phyloP scores from a whole-genome alignment of 306 rosid species.

The Quillaja saponaria region DNA sequence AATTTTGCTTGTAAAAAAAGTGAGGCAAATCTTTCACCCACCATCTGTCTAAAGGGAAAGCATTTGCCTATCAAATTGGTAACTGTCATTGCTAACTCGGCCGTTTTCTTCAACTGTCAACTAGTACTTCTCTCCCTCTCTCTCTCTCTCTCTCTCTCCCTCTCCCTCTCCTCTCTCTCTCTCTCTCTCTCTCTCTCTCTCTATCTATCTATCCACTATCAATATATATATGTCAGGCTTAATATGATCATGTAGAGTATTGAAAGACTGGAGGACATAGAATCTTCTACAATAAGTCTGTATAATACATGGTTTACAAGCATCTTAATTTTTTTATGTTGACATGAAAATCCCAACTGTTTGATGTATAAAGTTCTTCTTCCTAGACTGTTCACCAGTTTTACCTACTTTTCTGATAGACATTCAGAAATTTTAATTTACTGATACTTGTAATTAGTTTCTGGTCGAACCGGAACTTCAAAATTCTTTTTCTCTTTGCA shows the following conservation, averaged over 20 bases:
- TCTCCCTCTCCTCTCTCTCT: too few relatives aligned
- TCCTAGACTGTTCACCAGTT: constrained; percentile 64
- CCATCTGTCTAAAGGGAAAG: constrained; percentile 34
- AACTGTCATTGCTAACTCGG: constrained; percentile 36
- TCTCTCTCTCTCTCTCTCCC: too few relatives aligned
- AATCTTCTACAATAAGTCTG: constrained; percentile 4
- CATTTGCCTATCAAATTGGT: constrained; percentile 30
- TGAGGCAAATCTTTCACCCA: constrained; percentile 54
- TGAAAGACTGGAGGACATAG: neutral
- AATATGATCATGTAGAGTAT: neutral
- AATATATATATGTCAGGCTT: too few relatives aligned
- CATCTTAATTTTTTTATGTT: constrained; percentile 1
- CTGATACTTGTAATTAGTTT: constrained; percentile 36
- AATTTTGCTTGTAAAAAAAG: constrained; percentile 55
- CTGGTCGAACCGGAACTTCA: constrained; percentile 48
- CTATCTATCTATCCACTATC: too few relatives aligned
- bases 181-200: too few relatives aligned
- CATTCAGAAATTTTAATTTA: constrained; percentile 19
- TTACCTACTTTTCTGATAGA: constrained; percentile 57
- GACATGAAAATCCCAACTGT: constrained; percentile 33
- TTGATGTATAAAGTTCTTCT: constrained; percentile 35
- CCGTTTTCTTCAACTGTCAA: constrained; percentile 49
- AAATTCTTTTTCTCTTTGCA: constrained; percentile 34
- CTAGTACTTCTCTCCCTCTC: too few relatives aligned
- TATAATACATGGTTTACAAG: constrained; percentile 17